Evolutionary conservation across 2,329 filamentous ascomycete genomes (phyloP), one percentile per base, ranked within the genome.

Genomic region (Zymoseptoria brevis): DNA sequence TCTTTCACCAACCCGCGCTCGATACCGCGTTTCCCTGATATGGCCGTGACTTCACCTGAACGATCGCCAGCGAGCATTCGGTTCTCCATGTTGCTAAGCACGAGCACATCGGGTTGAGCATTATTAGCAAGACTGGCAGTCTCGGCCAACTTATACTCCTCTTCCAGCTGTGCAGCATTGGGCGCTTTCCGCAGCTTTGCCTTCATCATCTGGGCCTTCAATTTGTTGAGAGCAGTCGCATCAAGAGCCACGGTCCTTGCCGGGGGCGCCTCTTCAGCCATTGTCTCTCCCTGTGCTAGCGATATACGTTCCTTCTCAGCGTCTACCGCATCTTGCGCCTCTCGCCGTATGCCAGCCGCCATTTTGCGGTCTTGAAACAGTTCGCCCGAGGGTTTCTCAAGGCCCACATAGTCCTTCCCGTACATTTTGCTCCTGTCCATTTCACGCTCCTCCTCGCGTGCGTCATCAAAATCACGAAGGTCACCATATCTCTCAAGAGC

Each of bases 131-230:
- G 75, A 66, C 84, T 86, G 11, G 80, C 79, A 2, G 87, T 83
- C 16, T 88, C 81, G 0, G 90, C 90, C 35, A 82, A 80, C 66
- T 91, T 89, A 76, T 96, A 99, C 66, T 94, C 87, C 19, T 83
- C 83, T 72, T 99, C 90, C 1, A 99, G 82, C 64, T 87, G 82
- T 1, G 83, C 83, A 1, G 85, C 87, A 65, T 96, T 86, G 0
- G 90, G 83, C 0, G 89, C 85, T 16, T 87, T 87, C 61, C 86
- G 87, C 53, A 99, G 78, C 71, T 95, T 96, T 4, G 94, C 94
- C 72, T 95, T 96, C 88, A 99, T 93, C 80, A 97, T 87, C 69
- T 94, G 88, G 0, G 94, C 94, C 64, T 93, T 92, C 54, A 99
- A 82, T 61, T 89, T 86, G 74, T 99, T 99, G 57, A 99, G 79